These are phyloP conservation scores for Beverwykella pulmonaria DNA, from an alignment of 495 filamentous ascomycete genomes.

Conservation along the genomic window DNA sequence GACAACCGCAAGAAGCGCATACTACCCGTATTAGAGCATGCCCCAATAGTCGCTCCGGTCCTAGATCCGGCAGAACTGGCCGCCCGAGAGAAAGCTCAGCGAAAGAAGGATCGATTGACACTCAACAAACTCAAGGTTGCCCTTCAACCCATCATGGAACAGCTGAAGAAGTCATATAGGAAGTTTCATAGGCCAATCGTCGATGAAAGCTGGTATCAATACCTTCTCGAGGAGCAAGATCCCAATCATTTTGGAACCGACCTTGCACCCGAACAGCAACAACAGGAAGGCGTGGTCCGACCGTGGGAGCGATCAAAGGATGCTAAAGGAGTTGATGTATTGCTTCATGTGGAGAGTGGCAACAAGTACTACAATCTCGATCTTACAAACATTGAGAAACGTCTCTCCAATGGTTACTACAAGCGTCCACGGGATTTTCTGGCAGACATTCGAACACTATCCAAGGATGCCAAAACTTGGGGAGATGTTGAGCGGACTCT, in stretches of 20 bases:
- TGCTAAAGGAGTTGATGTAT: constrained; percentile 69
- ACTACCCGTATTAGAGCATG: constrained; percentile 73
- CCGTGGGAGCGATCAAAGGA: constrained; percentile 78
- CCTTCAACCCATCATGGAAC: constrained; percentile 92
- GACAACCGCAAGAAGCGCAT: constrained; percentile 81
- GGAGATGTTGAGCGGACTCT: constrained; percentile 74
- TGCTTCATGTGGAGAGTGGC: constrained; percentile 67
- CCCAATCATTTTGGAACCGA: constrained; percentile 81
- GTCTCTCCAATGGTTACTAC: constrained; percentile 93
- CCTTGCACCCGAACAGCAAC: constrained; percentile 59
- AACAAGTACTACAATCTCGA: constrained; percentile 96
- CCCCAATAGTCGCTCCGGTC: constrained; percentile 65
- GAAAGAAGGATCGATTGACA: constrained; percentile 73
- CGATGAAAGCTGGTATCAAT: constrained; percentile 68
- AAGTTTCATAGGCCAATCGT: constrained; percentile 81
- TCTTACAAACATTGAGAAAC: constrained; percentile 88
- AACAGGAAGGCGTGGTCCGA: constrained; percentile 56
- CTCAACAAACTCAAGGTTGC: constrained; percentile 84
- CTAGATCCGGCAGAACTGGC: constrained; percentile 51
- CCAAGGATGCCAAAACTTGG: constrained; percentile 75
- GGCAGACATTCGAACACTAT: constrained; percentile 77
- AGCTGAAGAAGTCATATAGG: constrained; percentile 81
- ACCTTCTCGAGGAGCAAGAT: constrained; percentile 81
- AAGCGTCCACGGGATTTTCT: constrained; percentile 84
- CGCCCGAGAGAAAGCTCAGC: constrained; percentile 72